These are phyloP conservation scores for Elsinoe fawcettii DNA, from an alignment of 2,329 filamentous ascomycete species.

Conservation along the genomic window DNA sequence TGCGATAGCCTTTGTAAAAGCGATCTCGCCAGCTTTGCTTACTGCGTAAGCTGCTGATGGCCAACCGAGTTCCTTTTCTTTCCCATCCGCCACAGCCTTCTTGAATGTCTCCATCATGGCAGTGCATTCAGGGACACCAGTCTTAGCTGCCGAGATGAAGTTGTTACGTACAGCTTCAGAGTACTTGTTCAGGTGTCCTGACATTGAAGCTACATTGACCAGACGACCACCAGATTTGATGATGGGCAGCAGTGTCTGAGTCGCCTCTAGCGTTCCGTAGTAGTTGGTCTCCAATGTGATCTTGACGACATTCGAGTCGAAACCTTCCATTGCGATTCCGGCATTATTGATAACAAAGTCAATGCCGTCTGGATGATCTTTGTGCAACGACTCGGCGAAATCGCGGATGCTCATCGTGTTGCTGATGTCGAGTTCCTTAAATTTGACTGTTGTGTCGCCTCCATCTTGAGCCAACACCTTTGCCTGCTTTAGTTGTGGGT, in stretches of 20 bases:
- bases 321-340: conserved; percentile 41
- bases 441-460: conserved; percentile 41
- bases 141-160: conserved; percentile 34
- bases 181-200: conserved; percentile 42
- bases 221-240: conserved; percentile 40
- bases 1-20: conserved; percentile 30
- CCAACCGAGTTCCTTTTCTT: conserved; percentile 42
- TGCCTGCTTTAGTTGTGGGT: conserved; percentile 39
- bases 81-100: conserved; percentile 38
- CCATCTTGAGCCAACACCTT: conserved; percentile 38
- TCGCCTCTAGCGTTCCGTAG: conserved; percentile 43
- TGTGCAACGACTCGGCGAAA: conserved; percentile 37
- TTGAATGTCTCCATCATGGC: conserved; percentile 44
- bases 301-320: conserved; percentile 42
- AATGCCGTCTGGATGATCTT: conserved; percentile 41
- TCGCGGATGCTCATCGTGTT: conserved; percentile 37
- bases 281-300: conserved; percentile 46
- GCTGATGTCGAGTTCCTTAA: conserved; percentile 43
- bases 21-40: conserved; percentile 31
- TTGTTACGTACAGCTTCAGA: conserved; percentile 35
- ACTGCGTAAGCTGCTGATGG: conserved; percentile 45
- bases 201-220: conserved; percentile 43
- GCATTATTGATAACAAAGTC: conserved; percentile 51
- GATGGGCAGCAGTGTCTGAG: conserved; percentile 39
- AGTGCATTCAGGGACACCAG: conserved; percentile 38